Evolutionary conservation across 2,329 filamentous ascomycete genomes (phyloP).

Genomic region (Paramyrothecium sp.): DNA sequence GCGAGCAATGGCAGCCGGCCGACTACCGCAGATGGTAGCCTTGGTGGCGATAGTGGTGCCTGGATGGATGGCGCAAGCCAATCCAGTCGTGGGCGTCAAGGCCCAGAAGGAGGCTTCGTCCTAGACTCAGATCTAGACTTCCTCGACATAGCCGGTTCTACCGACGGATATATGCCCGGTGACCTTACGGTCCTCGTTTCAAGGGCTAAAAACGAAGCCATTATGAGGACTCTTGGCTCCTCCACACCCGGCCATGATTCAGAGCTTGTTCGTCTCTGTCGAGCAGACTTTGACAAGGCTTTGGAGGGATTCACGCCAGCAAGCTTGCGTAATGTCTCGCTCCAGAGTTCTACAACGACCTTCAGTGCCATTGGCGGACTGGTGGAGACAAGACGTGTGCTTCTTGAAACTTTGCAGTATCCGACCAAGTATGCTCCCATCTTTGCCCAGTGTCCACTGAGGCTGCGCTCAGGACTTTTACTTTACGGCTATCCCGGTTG

Average conservation of each 20-base stretch:
- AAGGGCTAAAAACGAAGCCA: constrained; percentile 84
- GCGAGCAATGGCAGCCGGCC: constrained; percentile 50
- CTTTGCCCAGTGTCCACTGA: constrained; percentile 91
- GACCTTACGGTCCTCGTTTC: constrained; percentile 85
- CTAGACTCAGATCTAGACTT: constrained; percentile 81
- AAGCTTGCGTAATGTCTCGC: constrained; percentile 87
- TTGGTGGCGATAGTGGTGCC: constrained; percentile 48
- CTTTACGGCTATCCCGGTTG: constrained; percentile 95
- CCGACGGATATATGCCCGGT: constrained; percentile 97
- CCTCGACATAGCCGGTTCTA: constrained; percentile 87
- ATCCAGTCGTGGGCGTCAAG: constrained; percentile 38
- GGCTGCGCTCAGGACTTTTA: constrained; percentile 88
- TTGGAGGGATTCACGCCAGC: constrained; percentile 92
- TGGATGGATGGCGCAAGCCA: constrained; percentile 77
- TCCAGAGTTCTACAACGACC: constrained; percentile 89
- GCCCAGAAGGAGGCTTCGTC: constrained; percentile 61
- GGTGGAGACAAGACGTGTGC: constrained; percentile 79
- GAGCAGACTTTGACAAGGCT: constrained; percentile 78
- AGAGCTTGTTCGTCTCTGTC: constrained; percentile 59
- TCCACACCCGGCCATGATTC: constrained; percentile 44
- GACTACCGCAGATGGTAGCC: constrained; percentile 53
- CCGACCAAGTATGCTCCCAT: constrained; percentile 98
- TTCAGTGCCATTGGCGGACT: constrained; percentile 92
- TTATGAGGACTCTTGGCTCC: constrained; percentile 76
- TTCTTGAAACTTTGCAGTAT: constrained; percentile 93